phyloP scores from a whole-genome alignment of 805 yeast species.

The Saitoella complicata region DNA sequence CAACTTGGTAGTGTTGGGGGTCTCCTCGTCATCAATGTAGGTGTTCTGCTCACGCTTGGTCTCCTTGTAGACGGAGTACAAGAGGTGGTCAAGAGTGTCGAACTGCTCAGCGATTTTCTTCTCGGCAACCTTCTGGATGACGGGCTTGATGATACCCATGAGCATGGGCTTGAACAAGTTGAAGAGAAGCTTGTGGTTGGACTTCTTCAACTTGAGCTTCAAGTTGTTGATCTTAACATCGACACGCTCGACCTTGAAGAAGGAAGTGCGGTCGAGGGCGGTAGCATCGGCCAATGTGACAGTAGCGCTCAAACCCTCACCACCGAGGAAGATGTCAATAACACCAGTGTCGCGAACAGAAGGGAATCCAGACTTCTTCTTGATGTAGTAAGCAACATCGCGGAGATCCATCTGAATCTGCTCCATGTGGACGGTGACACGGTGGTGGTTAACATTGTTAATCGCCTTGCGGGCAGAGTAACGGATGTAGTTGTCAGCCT shows the following conservation, averaged over 20 bases:
- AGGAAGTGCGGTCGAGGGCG: neutral
- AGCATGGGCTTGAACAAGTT: conserved; percentile 10
- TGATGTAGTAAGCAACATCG: conserved; percentile 10
- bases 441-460: conserved; percentile 1
- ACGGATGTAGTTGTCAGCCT: conserved; percentile 4
- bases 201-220: conserved; percentile 6
- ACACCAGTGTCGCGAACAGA: conserved; percentile 9
- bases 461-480: conserved; percentile 7
- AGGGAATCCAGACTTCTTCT: conserved; percentile 9
- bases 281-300: too few relatives aligned
- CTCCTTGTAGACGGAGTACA: conserved; percentile 7
- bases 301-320: conserved; percentile 3
- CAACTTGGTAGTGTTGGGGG: conserved; percentile 4
- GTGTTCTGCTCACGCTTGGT: conserved; percentile 5
- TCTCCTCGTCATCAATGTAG: neutral
- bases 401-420: conserved; percentile 9
- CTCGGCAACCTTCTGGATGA: conserved; percentile 9
- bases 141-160: conserved; percentile 7
- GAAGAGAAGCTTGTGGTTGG: conserved; percentile 11
- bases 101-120: conserved; percentile 10
- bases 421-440: conserved; percentile 4
- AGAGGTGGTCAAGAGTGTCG: conserved; percentile 8
- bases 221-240: conserved; percentile 8
- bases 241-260: conserved; percentile 11
- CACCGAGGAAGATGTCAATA: conserved; percentile 10